phyloP scores from a whole-genome alignment of 345 rosid genomes.

The Fremontodendron californicum region DNA sequence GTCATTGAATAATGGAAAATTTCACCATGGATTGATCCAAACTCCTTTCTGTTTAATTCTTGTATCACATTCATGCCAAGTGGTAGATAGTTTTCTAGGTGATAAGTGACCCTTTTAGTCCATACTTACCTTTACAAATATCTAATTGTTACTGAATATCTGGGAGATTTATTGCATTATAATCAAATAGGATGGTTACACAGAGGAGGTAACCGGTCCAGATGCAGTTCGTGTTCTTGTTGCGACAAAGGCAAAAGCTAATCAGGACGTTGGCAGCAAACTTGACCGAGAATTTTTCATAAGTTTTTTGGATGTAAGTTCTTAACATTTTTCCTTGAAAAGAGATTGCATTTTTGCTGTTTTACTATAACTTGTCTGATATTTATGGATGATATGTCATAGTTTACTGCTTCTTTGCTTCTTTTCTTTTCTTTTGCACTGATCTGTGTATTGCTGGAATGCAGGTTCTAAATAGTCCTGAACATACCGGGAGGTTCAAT shows the following conservation, averaged over 20 bases:
- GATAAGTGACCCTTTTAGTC: background rate
- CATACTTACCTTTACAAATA: too few relatives aligned
- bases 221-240: slow-evolving; percentile 78
- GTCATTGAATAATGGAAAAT: background rate
- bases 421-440: background rate
- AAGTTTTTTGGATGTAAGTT: slow-evolving; percentile 80
- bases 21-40: background rate
- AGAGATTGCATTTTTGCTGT: background rate
- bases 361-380: background rate
- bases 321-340: background rate
- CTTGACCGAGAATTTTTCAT: slow-evolving; percentile 62
- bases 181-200: slow-evolving; percentile 72
- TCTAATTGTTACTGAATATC: background rate
- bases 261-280: slow-evolving; percentile 35
- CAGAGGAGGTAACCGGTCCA: slow-evolving; percentile 52
- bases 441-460: background rate
- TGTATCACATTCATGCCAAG: too few relatives aligned
- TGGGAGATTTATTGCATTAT: background rate
- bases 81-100: background rate
- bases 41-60: too few relatives aligned
- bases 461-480: slow-evolving; percentile 65
- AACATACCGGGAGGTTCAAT: slow-evolving; percentile 64
- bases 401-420: too few relatives aligned
- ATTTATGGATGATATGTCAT: background rate
- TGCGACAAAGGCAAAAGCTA: slow-evolving; percentile 66